These are phyloP conservation scores for Silene coronaria DNA, from an alignment of 179 eudicot genomes.

Conservation along the genomic window DNA sequence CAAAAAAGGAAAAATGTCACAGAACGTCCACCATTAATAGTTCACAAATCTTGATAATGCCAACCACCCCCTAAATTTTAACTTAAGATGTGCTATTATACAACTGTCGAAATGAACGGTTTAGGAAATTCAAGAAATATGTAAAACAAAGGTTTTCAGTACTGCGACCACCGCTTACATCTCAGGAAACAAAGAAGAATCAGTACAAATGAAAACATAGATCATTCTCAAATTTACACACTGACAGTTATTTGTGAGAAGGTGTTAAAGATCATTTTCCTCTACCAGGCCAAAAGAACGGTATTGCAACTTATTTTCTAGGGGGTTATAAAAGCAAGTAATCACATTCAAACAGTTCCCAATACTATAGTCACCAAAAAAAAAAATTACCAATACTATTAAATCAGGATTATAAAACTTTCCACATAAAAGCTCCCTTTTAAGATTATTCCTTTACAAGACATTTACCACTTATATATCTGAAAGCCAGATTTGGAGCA, in stretches of 20 bases:
- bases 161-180: not conserved
- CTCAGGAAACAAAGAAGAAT: not conserved
- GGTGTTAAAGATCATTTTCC: not conserved
- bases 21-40: not conserved
- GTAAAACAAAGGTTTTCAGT: not conserved
- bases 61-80: not conserved
- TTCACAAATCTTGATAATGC: not conserved
- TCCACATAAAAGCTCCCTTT: no score
- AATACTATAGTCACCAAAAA: no score
- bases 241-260: not conserved
- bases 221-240: not conserved
- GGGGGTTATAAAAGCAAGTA: no score
- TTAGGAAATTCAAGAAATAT: not conserved
- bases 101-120: not conserved
- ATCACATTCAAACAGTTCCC: no score
- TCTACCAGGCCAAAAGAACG: not conserved
- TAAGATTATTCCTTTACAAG: no score
- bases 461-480: no score
- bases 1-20: constrained; percentile 21
- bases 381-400: no score
- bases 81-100: not conserved
- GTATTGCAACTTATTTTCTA: no score
- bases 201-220: not conserved
- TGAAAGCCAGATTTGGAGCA: no score
- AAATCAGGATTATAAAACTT: no score